These are phyloP conservation scores for Fragaria vesca DNA, from an alignment of 306 rosid species.

Conservation along the genomic window DNA sequence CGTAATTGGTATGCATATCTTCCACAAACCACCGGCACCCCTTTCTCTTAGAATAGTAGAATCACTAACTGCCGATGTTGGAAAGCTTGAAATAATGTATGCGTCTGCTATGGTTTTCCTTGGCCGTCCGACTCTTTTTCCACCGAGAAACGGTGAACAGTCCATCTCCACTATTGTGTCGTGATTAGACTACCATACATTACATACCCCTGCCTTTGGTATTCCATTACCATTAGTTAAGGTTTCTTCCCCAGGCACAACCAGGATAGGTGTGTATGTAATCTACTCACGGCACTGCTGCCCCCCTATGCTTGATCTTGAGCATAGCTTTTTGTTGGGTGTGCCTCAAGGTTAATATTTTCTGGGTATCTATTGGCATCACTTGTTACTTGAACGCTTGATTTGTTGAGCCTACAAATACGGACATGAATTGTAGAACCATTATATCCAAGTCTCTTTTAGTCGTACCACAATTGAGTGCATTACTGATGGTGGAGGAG, in stretches of 20 bases:
- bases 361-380: background rate
- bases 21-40: background rate
- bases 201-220: background rate
- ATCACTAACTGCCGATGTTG: background rate
- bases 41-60: background rate
- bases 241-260: background rate
- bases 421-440: too few species aligned
- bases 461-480: too few species aligned
- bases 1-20: background rate
- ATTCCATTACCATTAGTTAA: too few species aligned
- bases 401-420: too few species aligned
- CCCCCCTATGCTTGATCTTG: background rate
- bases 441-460: too few species aligned
- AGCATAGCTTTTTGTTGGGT: background rate
- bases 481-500: too few species aligned
- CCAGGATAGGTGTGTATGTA: background rate
- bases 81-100: background rate
- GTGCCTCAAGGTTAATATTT: background rate
- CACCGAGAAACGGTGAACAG: background rate
- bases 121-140: background rate
- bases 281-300: background rate
- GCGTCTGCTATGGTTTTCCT: background rate
- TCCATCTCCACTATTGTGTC: background rate
- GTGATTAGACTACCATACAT: background rate
- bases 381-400: too few species aligned